Conservation (phyloP, 352 stramenopile genomes). For the Globisporangium okanoganense region DNA sequence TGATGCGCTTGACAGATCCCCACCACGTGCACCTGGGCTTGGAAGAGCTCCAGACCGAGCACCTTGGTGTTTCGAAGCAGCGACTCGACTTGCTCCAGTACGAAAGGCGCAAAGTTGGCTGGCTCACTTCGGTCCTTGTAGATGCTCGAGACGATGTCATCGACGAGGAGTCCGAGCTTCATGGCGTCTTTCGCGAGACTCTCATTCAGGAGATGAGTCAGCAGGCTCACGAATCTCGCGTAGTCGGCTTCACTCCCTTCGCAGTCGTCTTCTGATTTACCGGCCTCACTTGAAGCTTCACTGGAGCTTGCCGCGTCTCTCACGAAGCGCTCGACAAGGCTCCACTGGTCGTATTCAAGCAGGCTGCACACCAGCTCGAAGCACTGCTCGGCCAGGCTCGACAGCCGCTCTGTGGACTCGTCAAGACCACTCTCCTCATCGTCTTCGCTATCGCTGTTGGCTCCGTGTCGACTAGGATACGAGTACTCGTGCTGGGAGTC, state of each 20-base stretch:
- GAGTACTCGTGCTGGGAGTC: background rate
- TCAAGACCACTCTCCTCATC: background rate
- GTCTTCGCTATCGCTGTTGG: background rate
- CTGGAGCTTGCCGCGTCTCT: background rate
- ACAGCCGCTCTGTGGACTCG: background rate
- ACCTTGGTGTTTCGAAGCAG: constrained; percentile 13
- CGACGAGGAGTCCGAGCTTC: constrained; percentile 6
- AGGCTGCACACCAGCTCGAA: background rate
- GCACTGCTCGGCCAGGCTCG: background rate
- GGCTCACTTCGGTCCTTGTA: constrained; percentile 1
- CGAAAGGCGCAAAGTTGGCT: background rate
- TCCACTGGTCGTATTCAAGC: background rate
- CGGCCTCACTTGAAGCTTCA: background rate
- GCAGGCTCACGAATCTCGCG: background rate
- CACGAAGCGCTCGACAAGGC: background rate
- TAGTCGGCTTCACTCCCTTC: background rate
- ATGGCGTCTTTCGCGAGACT: background rate
- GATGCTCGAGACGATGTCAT: constrained; percentile 13
- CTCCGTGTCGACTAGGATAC: background rate
- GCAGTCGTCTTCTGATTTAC: background rate
- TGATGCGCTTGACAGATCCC: background rate
- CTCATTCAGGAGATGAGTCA: constrained; percentile 4
- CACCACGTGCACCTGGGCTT: constrained; percentile 5
- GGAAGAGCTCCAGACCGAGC: constrained; percentile 7
- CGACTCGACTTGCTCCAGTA: constrained; percentile 1